phyloP scores from a whole-genome alignment of 352 stramenopile species.

The Globisporangium paroecandrum region DNA sequence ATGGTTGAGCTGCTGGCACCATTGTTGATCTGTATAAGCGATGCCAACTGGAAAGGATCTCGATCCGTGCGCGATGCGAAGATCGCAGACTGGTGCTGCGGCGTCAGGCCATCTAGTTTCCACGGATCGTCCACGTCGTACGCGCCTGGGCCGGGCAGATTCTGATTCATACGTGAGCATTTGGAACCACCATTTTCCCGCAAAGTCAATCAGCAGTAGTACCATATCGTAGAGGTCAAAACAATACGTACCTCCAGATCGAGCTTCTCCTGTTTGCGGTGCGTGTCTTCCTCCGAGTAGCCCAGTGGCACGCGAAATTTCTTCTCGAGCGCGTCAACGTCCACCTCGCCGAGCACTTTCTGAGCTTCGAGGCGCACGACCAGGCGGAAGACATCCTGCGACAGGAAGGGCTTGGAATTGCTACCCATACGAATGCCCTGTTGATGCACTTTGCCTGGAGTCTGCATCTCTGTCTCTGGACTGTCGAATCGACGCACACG shows the following conservation, averaged over 20 bases:
- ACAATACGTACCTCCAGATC: conserved; percentile 21
- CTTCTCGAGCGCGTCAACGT: conserved; percentile 46
- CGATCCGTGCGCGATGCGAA: conserved; percentile 16
- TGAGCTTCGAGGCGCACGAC: conserved; percentile 59
- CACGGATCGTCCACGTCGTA: conserved; percentile 42
- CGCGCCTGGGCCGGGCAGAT: conserved; percentile 43
- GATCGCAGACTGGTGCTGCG: conserved; percentile 16
- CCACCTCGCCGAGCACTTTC: conserved; percentile 45
- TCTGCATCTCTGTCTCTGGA: not conserved
- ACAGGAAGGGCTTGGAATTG: conserved; percentile 34
- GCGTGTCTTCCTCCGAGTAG: conserved; percentile 42
- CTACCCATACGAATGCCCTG: not conserved
- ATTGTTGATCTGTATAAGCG: not conserved
- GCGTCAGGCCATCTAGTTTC: conserved; percentile 14
- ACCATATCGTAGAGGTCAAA: too few species aligned
- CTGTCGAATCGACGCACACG: not conserved
- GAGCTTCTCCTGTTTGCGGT: conserved; percentile 10
- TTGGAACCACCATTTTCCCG: not conserved
- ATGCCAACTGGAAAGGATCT: conserved; percentile 20
- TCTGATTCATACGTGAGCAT: conserved; percentile 21
- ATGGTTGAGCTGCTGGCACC: not conserved
- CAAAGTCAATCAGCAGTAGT: too few species aligned
- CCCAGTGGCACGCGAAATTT: conserved; percentile 50
- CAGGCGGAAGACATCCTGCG: conserved; percentile 67
- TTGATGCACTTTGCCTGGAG: not conserved